These are phyloP conservation scores for Fusarium sp. DNA, from an alignment of 2,329 filamentous ascomycete species.

Conservation along the genomic window DNA sequence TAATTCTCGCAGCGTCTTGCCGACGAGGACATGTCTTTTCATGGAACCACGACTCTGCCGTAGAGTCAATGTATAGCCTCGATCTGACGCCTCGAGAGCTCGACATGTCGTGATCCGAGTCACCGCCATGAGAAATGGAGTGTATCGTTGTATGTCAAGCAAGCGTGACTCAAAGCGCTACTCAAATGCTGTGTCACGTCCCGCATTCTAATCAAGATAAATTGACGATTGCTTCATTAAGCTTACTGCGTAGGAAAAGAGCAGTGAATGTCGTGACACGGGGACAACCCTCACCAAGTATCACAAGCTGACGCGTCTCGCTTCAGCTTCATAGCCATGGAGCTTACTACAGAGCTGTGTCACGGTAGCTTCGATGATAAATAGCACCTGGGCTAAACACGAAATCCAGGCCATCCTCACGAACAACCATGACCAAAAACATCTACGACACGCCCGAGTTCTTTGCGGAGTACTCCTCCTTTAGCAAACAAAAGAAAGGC, in stretches of 20 bases:
- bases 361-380: neutral
- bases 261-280: neutral
- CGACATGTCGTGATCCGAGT: neutral
- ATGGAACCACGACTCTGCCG: no score
- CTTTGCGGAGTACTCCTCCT: neutral
- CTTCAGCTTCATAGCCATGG: neutral
- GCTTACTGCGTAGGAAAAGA: neutral
- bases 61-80: neutral
- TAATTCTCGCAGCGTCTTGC: neutral
- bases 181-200: neutral
- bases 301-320: neutral
- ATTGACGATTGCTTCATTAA: neutral
- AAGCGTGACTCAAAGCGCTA: neutral
- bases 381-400: neutral
- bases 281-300: neutral
- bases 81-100: neutral
- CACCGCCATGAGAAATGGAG: neutral
- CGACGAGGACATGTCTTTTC: neutral
- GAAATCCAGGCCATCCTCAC: neutral
- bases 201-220: neutral
- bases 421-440: neutral
- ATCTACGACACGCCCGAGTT: neutral
- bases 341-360: rapidly evolving
- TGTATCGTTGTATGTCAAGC: neutral
- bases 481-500: neutral